A percentile compares a stretch with the other conserved stretches of the same genome.
Conservation (phyloP, 1,139 yeast genomes). For the Hemisphaericaspora subhashii region DNA sequence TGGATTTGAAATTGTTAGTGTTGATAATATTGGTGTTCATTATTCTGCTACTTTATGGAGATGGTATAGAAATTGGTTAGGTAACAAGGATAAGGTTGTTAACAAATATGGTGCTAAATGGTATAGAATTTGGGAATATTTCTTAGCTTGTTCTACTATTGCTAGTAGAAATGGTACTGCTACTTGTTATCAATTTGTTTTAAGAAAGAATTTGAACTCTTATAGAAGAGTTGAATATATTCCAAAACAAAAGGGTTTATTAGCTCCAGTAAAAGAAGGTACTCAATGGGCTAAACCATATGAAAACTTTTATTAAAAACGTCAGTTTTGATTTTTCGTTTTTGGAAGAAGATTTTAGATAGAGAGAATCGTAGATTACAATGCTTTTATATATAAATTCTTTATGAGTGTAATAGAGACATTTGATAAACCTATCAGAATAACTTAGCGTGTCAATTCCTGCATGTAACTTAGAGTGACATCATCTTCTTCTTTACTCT, state of each 20-base stretch:
- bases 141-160: slow-evolving; percentile 78
- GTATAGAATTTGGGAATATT: slow-evolving; percentile 94
- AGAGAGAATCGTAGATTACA: too few species aligned
- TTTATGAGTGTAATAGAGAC: too few species aligned
- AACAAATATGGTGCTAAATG: slow-evolving; percentile 85
- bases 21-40: slow-evolving; percentile 90
- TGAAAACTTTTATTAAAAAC: slow-evolving; percentile 11
- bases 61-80: slow-evolving; percentile 95
- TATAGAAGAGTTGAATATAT: slow-evolving; percentile 82
- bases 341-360: neutral
- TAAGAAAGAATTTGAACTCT: slow-evolving; percentile 85
- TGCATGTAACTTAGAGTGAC: too few species aligned
- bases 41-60: slow-evolving; percentile 90
- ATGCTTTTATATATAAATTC: too few species aligned
- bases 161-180: slow-evolving; percentile 94
- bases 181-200: slow-evolving; percentile 84
- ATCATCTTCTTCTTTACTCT: too few species aligned
- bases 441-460: too few species aligned
- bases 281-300: slow-evolving; percentile 38
- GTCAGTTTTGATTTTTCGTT: too few species aligned
- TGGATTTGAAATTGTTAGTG: slow-evolving; percentile 81
- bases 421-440: too few species aligned
- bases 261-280: slow-evolving; percentile 59
- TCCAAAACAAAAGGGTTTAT: slow-evolving; percentile 75
- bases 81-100: slow-evolving; percentile 73